These are phyloP conservation scores for Ophiognomonia clavigignenti-juglandacearum DNA, from an alignment of 2,329 filamentous ascomycete genomes.

Conservation along the genomic window DNA sequence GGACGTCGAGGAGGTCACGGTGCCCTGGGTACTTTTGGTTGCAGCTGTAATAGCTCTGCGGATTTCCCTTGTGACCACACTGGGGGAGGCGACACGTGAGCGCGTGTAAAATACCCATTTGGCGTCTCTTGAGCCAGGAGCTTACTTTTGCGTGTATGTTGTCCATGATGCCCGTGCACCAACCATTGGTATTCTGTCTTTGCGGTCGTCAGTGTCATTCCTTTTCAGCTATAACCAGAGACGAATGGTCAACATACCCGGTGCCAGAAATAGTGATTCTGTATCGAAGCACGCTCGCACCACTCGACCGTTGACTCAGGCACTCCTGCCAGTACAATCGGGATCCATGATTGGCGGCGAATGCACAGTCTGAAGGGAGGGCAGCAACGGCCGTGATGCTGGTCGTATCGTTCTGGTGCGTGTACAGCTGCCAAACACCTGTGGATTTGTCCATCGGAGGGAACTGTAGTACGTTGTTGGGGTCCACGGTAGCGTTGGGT, in stretches of 20 bases:
- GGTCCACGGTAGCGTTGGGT: background rate
- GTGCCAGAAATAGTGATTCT: constrained; percentile 1
- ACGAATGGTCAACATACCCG: background rate
- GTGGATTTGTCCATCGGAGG: background rate
- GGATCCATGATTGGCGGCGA: background rate
- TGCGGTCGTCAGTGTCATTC: no score
- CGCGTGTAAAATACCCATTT: no score
- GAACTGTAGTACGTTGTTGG: background rate
- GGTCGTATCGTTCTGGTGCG: background rate
- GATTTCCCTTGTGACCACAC: background rate
- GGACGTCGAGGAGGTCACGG: background rate
- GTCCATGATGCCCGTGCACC: background rate
- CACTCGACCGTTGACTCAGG: background rate
- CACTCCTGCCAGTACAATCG: background rate
- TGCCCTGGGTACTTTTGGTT: background rate
- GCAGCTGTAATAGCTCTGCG: background rate
- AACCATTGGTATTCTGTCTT: background rate
- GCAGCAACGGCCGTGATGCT: background rate
- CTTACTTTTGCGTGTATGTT: no score
- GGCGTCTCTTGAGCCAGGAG: no score
- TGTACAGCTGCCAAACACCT: background rate
- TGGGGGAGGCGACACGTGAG: no score
- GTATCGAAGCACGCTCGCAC: no score
- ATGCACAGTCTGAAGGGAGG: background rate
- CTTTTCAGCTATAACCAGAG: background rate